phyloP scores from a whole-genome alignment of 768 basidiomycete genomes.

The Clavaria fumosa region DNA sequence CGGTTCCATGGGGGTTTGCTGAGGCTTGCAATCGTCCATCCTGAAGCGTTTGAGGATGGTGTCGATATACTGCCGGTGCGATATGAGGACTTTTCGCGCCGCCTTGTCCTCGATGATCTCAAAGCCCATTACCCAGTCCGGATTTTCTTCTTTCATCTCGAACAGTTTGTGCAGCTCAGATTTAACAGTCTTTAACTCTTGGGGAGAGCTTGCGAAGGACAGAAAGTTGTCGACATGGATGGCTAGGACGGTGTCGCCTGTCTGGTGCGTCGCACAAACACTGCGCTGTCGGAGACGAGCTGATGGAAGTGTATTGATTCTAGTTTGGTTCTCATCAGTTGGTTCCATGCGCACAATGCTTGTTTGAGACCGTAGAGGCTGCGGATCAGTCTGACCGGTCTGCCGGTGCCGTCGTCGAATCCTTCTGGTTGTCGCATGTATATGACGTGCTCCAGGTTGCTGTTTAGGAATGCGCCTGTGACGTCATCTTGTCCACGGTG shows the following conservation, averaged over 20 bases:
- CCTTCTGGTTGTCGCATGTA: no score
- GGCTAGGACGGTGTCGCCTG: conserved; percentile 12
- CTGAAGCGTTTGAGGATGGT: no score
- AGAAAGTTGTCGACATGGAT: no score
- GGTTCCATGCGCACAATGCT: conserved; percentile 18
- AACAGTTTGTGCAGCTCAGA: conserved; percentile 15
- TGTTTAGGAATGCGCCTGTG: conserved; percentile 14
- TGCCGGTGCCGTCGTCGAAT: conserved; percentile 10
- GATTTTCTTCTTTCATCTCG: no score
- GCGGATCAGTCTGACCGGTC: background rate
- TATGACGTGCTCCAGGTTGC: conserved; percentile 12
- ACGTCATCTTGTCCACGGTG: conserved; percentile 15
- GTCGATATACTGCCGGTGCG: no score
- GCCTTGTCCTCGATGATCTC: conserved; percentile 19
- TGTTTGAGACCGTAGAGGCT: conserved; percentile 22
- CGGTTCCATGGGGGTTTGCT: conserved; percentile 10
- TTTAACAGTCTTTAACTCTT: conserved; percentile 13
- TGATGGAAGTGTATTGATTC: conserved; percentile 17
- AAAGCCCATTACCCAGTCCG: no score
- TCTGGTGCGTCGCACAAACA: conserved; percentile 13
- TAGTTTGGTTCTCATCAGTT: conserved; percentile 17
- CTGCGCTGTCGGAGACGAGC: conserved; percentile 18
- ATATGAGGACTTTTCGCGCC: conserved; percentile 16
- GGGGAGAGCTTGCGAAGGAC: conserved; percentile 9
- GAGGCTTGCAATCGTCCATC: conserved; percentile 11